Percentiles rank a stretch among this genome's conserved stretches.
phyloP scores from a whole-genome alignment of 2,329 filamentous ascomycete species.

The Apiospora aurea region DNA sequence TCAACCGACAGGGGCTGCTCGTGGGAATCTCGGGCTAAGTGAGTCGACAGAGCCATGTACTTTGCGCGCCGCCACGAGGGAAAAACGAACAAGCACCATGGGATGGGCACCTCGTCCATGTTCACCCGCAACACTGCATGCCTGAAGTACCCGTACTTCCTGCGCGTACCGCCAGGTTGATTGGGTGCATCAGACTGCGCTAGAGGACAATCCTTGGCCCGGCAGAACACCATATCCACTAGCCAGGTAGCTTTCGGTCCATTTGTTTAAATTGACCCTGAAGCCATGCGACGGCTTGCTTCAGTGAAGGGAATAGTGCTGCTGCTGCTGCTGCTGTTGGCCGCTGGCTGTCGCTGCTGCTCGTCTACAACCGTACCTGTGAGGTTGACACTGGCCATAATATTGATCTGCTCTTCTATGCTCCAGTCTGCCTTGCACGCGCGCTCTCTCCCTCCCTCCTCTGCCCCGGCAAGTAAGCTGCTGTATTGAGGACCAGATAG shows the following conservation, averaged over 20 bases:
- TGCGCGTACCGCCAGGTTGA: background rate
- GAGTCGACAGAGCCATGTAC: conserved; percentile 22
- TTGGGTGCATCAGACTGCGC: conserved; percentile 18
- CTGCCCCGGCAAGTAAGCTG: no score
- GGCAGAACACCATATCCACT: conserved; percentile 20
- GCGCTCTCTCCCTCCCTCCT: no score
- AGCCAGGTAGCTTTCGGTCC: conserved; percentile 29
- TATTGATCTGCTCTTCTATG: background rate
- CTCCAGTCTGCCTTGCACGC: background rate
- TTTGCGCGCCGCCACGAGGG: conserved; percentile 27
- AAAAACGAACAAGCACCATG: conserved; percentile 12
- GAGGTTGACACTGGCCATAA: conserved; percentile 13
- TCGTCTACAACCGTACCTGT: background rate
- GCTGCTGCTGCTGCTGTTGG: no score
- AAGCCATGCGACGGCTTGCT: conserved; percentile 26
- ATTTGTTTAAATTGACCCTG: conserved; percentile 23
- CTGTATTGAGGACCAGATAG: no score
- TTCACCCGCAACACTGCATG: conserved; percentile 19
- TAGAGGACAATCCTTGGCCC: conserved; percentile 23
- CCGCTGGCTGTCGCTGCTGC: background rate
- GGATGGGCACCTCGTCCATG: conserved; percentile 13
- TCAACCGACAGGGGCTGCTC: conserved; percentile 18
- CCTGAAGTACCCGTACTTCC: conserved; percentile 11
- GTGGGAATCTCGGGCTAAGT: conserved; percentile 21
- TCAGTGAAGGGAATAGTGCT: conserved; percentile 11